Conservation (phyloP, 371 early-diverging fungal species). For the Chytridiales sp. region DNA sequence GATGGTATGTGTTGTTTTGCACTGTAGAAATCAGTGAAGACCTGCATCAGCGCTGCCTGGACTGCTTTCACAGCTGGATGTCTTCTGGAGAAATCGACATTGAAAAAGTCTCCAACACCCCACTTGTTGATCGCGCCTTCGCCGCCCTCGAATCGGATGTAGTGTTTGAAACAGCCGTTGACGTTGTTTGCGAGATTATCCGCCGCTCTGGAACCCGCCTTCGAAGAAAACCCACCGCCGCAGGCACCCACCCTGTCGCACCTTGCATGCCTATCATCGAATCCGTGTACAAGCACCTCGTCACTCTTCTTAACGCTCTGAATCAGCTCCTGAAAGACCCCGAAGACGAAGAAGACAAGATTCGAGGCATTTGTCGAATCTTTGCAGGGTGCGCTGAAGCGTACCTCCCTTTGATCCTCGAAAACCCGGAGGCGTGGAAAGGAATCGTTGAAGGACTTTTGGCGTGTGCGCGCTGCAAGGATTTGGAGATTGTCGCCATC, state of each 20-base stretch:
- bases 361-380: slow-evolving; percentile 76
- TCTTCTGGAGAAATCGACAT: slow-evolving; percentile 77
- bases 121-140: slow-evolving; percentile 73
- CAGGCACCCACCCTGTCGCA: background rate
- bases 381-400: slow-evolving; percentile 86
- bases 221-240: too few species aligned
- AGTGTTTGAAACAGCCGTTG: slow-evolving; percentile 81
- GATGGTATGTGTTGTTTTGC: background rate
- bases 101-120: slow-evolving; percentile 56
- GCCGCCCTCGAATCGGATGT: slow-evolving; percentile 65
- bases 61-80: slow-evolving; percentile 82
- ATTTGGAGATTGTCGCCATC: slow-evolving; percentile 46
- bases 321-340: slow-evolving; percentile 50
- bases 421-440: slow-evolving; percentile 62
- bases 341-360: slow-evolving; percentile 63
- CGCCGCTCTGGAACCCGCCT: slow-evolving; percentile 29
- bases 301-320: slow-evolving; percentile 39
- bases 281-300: slow-evolving; percentile 64
- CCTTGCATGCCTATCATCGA: slow-evolving; percentile 47
- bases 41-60: slow-evolving; percentile 62
- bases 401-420: slow-evolving; percentile 70
- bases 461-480: slow-evolving; percentile 58
- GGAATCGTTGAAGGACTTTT: slow-evolving; percentile 73
- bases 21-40: background rate
- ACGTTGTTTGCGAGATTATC: slow-evolving; percentile 80